Base-by-base conservation (phyloP, 805 yeast genomes). In the Candida caryicola region DNA sequence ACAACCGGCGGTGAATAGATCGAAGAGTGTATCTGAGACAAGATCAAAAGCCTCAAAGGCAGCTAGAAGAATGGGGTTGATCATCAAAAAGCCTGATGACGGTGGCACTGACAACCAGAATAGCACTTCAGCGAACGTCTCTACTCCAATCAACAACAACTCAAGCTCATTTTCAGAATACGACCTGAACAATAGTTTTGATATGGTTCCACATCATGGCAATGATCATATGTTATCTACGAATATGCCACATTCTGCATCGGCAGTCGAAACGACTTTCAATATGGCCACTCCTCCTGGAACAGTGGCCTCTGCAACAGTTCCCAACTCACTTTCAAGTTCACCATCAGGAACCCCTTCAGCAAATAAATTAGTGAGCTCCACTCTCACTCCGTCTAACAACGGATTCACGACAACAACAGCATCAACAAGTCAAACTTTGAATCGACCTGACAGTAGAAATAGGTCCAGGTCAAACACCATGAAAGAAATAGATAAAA, bases 1-100 rank as follows among this genome's bases (percentile, higher is more conserved):
- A 17, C 36, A 47, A 12, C 52, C 64, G 14, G 41, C 49, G 16
- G 25, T 62, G 4, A 44, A 57, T 2, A 44, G 72, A 26, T 52
- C 63, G 2, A 50, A 60, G 35, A 54, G 63, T 21, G 50, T 61
- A 4, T 59, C 68, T 2, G 74, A 72, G 41, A 63, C 64, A 23
- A 65, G 64, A n/a, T 34, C 48, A n/a, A 53, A 55, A 32, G 66
- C 81, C 5, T 73, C 84, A n/a, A 71, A 79, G 39, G 85, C 87
- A 4, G 77, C 86, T 0, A 78, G 83, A 52, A 66, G 91, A 45
- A 83, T 82, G 89, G 91, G 90, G 0, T 74, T 84, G 37, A 78
- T 84, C 27, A 74, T 77, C 36, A 77, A 75, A 38, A 71, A 63
- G 36, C 54, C 65, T 1, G 43, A 40, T 13, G 39, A 36, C 6